Percentiles rank a stretch among this genome's conserved stretches.
Evolutionary conservation across 495 filamentous ascomycete species (phyloP).

Genomic region (Hyaloscypha variabilis): DNA sequence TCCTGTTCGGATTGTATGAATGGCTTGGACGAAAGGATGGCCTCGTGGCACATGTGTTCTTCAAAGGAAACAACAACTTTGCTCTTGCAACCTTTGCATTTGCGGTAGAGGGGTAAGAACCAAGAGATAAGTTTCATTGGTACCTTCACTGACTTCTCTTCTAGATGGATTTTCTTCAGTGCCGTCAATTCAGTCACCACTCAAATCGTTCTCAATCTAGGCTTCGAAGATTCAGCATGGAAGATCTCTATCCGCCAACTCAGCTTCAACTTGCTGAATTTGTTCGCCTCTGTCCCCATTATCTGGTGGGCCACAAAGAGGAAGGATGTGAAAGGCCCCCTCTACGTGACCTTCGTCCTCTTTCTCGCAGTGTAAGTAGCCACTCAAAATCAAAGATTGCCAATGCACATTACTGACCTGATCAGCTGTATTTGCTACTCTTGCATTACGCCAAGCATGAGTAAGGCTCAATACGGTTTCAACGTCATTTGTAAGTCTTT

Average conservation of each 20-base stretch:
- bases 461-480: slow-evolving; percentile 47
- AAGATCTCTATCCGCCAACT: slow-evolving; percentile 53
- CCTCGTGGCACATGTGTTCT: slow-evolving; percentile 57
- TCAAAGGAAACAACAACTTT: slow-evolving; percentile 53
- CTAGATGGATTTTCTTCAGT: slow-evolving; percentile 58
- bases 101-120: slow-evolving; percentile 48
- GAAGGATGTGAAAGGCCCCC: slow-evolving; percentile 52
- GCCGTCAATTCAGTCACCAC: slow-evolving; percentile 57
- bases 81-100: slow-evolving; percentile 53
- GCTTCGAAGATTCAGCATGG: slow-evolving; percentile 48
- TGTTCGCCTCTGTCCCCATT: slow-evolving; percentile 43
- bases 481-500: slow-evolving; percentile 39
- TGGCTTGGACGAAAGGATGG: slow-evolving; percentile 56
- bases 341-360: slow-evolving; percentile 47
- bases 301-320: slow-evolving; percentile 49
- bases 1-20: slow-evolving; percentile 37
- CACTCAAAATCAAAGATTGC: no score
- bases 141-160: not conserved
- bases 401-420: slow-evolving; percentile 12
- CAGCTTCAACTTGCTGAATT: slow-evolving; percentile 38
- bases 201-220: slow-evolving; percentile 55
- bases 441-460: slow-evolving; percentile 46
- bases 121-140: not conserved
- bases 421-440: slow-evolving; percentile 48
- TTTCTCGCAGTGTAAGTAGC: slow-evolving; percentile 47